Conservation (phyloP, 202 grass and related monocot genomes). For the Carex sylvatica region DNA sequence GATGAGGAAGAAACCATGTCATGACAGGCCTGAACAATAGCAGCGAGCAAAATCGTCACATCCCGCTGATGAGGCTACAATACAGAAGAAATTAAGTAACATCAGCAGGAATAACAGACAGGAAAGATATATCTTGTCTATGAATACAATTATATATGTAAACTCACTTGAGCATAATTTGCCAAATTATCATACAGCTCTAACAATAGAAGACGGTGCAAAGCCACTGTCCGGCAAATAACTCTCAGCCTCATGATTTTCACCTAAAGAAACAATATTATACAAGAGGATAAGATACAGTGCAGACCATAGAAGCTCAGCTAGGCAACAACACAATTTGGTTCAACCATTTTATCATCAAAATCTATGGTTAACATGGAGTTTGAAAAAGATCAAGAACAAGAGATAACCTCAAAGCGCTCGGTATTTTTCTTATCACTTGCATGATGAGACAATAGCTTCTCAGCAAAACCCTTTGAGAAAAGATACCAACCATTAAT, state of each 20-base stretch:
- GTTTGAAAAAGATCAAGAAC: neutral
- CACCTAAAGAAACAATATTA: slow-evolving; percentile 45
- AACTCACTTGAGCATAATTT: slow-evolving; percentile 89
- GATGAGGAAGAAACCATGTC: slow-evolving; percentile 52
- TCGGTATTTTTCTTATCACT: slow-evolving; percentile 72
- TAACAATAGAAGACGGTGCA: slow-evolving; percentile 83
- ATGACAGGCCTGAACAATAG: slow-evolving; percentile 95
- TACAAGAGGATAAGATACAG: slow-evolving; percentile 10
- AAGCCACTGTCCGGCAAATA: slow-evolving; percentile 70
- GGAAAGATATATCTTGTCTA: neutral
- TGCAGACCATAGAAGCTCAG: neutral
- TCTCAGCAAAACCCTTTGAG: slow-evolving; percentile 82
- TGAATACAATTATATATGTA: slow-evolving; percentile 3
- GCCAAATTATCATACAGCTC: slow-evolving; percentile 87
- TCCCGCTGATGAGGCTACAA: slow-evolving; percentile 88
- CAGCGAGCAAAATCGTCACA: slow-evolving; percentile 90
- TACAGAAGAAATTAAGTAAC: slow-evolving; percentile 8
- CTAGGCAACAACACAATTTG: neutral
- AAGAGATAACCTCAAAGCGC: slow-evolving; percentile 70
- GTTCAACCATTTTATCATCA: slow-evolving; percentile 8
- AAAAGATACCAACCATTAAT: neutral
- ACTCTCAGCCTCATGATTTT: slow-evolving; percentile 97
- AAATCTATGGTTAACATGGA: neutral
- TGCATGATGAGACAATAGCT: slow-evolving; percentile 73
- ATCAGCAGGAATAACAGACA: neutral